Conservation (phyloP, 805 yeast genomes). For the Yarrowia phangngaensis region DNA sequence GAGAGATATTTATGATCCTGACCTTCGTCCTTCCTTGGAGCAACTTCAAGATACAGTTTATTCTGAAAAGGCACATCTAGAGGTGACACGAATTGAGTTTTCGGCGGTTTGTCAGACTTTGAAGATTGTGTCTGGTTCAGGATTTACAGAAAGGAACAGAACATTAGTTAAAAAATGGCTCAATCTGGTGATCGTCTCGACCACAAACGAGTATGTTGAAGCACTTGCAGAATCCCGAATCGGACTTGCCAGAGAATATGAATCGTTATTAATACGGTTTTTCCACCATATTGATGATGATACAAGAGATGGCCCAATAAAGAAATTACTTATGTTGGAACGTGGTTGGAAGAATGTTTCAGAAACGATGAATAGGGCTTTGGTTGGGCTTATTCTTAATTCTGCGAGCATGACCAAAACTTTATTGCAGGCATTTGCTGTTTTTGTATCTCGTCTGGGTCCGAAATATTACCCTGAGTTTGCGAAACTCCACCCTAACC, state of each 20-base stretch:
- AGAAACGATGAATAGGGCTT: slow-evolving; percentile 3
- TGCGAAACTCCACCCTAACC: slow-evolving; percentile 6
- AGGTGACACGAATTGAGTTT: slow-evolving; percentile 11
- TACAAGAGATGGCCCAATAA: too few relatives aligned
- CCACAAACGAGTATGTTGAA: too few relatives aligned
- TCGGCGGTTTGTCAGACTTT: slow-evolving; percentile 11
- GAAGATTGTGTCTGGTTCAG: not conserved
- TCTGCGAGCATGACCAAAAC: not conserved
- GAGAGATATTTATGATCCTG: slow-evolving; percentile 4
- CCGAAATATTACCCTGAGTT: slow-evolving; percentile 7
- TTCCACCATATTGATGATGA: slow-evolving; percentile 9
- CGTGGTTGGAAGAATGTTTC: slow-evolving; percentile 10
- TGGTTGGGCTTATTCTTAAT: slow-evolving; percentile 1
- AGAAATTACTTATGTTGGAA: not conserved
- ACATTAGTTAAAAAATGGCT: not conserved
- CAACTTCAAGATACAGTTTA: slow-evolving; percentile 14
- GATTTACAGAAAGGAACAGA: not conserved
- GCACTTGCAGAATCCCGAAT: too few relatives aligned
- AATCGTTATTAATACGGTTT: too few relatives aligned
- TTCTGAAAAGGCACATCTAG: slow-evolving; percentile 2
- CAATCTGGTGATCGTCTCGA: too few relatives aligned
- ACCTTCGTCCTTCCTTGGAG: slow-evolving; percentile 10
- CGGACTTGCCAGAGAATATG: too few relatives aligned
- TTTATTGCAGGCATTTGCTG: slow-evolving; percentile 1
- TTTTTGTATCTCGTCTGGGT: not conserved